Conservation (phyloP, 371 early-diverging fungal genomes). For the Mucor saturninus region DNA sequence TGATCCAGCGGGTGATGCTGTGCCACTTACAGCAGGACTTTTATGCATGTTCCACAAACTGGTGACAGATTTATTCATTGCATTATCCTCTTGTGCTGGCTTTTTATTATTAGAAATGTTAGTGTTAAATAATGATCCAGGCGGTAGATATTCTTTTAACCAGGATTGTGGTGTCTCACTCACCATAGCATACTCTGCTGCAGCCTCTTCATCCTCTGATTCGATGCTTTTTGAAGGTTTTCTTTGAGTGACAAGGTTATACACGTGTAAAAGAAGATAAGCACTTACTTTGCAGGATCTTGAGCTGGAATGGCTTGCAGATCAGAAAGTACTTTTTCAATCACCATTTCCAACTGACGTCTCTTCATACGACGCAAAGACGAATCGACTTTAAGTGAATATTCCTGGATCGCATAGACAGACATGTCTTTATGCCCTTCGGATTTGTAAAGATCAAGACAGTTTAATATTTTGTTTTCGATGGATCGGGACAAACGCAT, state of each 20-base stretch:
- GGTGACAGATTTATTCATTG: constrained; percentile 78
- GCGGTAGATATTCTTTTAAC: constrained; percentile 29
- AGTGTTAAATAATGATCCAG: constrained; percentile 19
- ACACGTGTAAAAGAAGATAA: neutral
- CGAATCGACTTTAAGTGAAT: constrained; percentile 51
- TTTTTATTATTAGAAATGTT: constrained; percentile 20
- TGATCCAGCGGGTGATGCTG: constrained; percentile 26
- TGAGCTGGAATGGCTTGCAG: constrained; percentile 9
- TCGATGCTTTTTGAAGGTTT: neutral
- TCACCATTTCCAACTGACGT: constrained; percentile 47
- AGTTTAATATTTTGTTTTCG: constrained; percentile 34
- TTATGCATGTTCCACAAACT: constrained; percentile 67
- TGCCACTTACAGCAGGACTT: constrained; percentile 27
- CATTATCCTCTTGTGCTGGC: constrained; percentile 63
- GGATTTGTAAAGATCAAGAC: constrained; percentile 38
- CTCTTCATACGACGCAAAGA: constrained; percentile 55
- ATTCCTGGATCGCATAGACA: constrained; percentile 41
- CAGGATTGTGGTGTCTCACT: constrained; percentile 30
- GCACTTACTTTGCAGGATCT: constrained; percentile 7
- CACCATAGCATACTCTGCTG: constrained; percentile 52
- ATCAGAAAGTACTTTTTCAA: constrained; percentile 42
- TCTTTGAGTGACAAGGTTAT: neutral
- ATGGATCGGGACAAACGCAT: constrained; percentile 36
- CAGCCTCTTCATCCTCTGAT: constrained; percentile 38
- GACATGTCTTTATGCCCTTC: constrained; percentile 40